Percentiles rank a stretch among this genome's conserved stretches.
Conservation (phyloP, 768 basidiomycete species). For the Paxillus ammoniavirescens region DNA sequence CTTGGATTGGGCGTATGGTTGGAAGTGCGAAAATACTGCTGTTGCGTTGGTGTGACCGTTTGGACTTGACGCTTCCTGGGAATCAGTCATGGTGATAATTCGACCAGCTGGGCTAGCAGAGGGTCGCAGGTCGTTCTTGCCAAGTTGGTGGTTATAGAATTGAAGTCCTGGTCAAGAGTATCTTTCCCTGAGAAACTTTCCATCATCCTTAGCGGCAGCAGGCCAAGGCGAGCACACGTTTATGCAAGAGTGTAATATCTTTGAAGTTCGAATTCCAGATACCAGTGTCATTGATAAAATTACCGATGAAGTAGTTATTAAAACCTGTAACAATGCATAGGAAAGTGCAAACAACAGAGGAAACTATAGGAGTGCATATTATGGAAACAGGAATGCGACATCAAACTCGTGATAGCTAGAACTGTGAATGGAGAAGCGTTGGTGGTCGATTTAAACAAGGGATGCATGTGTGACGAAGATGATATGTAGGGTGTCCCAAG, state of each 20-base stretch:
- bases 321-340: background rate
- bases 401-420: background rate
- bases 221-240: background rate
- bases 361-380: background rate
- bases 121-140: background rate
- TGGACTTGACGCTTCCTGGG: background rate
- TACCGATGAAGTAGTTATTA: background rate
- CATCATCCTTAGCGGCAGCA: background rate
- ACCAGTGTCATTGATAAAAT: background rate
- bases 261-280: background rate
- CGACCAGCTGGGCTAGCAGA: too few species aligned
- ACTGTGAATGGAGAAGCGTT: background rate
- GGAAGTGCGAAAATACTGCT: conserved; percentile 23
- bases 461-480: background rate
- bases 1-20: conserved; percentile 31
- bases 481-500: background rate
- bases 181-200: background rate
- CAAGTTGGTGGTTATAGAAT: too few species aligned
- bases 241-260: background rate
- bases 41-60: conserved; percentile 13
- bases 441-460: background rate
- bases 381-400: background rate
- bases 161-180: too few species aligned
- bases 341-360: background rate
- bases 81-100: too few species aligned